Conservation (phyloP, 129 eudicot genomes). For the Flaveria brownii region DNA sequence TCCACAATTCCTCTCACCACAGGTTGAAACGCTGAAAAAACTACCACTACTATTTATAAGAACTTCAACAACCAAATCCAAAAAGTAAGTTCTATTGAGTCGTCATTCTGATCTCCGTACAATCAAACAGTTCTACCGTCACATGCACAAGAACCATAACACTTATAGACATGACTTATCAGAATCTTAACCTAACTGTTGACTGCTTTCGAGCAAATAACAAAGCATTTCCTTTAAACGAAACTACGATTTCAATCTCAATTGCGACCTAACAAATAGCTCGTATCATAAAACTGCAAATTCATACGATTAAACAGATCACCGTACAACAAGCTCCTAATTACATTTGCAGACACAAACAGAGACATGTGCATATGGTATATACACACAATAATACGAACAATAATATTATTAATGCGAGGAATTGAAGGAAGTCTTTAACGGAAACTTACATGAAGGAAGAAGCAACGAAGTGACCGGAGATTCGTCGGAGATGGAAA, state of each 20-base stretch:
- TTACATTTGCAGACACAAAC: neutral
- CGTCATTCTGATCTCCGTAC: neutral
- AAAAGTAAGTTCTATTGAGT: neutral
- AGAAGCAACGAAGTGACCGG: neutral
- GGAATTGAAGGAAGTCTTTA: conserved; percentile 1
- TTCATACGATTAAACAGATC: neutral
- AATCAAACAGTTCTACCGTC: conserved; percentile 14
- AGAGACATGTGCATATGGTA: neutral
- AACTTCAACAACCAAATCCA: neutral
- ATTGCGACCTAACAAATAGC: neutral
- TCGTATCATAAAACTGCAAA: neutral
- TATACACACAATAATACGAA: neutral
- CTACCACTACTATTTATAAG: neutral
- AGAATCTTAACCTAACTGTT: conserved; percentile 18
- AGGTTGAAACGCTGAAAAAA: neutral
- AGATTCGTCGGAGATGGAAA: conserved; percentile 6
- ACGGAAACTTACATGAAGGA: conserved; percentile 26
- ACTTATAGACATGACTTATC: neutral
- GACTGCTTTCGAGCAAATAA: conserved; percentile 18
- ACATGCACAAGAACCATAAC: conserved; percentile 13
- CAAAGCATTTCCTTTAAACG: conserved; percentile 5
- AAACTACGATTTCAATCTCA: neutral
- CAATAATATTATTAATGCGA: conserved; percentile 2
- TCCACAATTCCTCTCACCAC: conserved; percentile 35
- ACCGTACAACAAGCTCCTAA: conserved; percentile 12